Base-by-base conservation (phyloP, 352 stramenopile genomes). In the Phytophthora pinifolia region DNA sequence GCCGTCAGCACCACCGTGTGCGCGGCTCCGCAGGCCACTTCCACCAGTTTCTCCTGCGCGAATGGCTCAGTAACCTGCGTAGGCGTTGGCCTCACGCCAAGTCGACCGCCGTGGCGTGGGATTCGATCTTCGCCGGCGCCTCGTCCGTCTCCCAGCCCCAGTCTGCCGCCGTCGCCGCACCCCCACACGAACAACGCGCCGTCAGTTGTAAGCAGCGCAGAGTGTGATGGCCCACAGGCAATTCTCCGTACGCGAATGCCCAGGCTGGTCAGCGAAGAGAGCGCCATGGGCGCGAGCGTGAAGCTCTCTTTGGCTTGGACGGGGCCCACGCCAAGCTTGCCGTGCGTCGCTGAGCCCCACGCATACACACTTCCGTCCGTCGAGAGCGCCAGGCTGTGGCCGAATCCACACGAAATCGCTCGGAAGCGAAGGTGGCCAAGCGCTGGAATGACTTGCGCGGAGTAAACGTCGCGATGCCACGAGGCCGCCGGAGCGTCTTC, bases 171-270 rank as follows among this genome's bases (percentile, higher is more conserved):
- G 15, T 89, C 83, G 12, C 79, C 81, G 44, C 71, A 73, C 15
- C 83, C 83, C 83, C 83, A 93, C 0, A 93, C 81, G 46, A 75
- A 93, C 22, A 93, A 55, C 6, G 59, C 54, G 0, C 83, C 83
- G 17, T 83, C 70, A 0, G 38, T 61, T 6, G 81, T 89, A 7
- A 93, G 29, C 0, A 89, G 43, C 14, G 81, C 83, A 0, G 83
- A 93, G 44, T 93, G 83, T 10, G 83, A 93, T 14, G 79, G 76
- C 17, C 83, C 83, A 42, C 83, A 93, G 0, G 83, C 75, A 20
- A 93, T 88, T 39, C 80, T 86, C 5, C 76, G 71, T 2, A 90
- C 72, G 4, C 59, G n/a, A 43, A 76, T 29, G 14, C 62, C 54
- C 4, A n/a, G 31, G 3, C 52, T 61, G 12, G 54, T 56, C 3